Base-by-base conservation (phyloP, 768 basidiomycete genomes). In the Tubosaeta sp. region DNA sequence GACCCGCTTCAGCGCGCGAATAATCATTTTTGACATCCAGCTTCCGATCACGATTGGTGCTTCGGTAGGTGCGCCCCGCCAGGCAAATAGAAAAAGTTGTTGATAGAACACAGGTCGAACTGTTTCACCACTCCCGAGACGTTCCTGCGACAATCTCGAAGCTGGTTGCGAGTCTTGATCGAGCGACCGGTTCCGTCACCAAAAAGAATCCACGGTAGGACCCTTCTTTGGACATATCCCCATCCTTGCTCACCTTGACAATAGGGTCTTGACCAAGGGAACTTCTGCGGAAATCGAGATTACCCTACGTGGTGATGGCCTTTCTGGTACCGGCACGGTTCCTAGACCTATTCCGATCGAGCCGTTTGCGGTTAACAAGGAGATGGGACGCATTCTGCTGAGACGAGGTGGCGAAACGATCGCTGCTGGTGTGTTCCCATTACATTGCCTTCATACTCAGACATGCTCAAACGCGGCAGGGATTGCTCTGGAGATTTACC, bases 81-180 rank as follows among this genome's bases (percentile, higher is more conserved):
- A 7, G 22, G 31, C 16, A 16, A 14, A 9, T 1, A 26, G 25
- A 12, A n/a, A 8, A 42, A 3, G 9, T 27, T 8, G 25, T 43
- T 58, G 39, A 51, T 42, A 12, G 26, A 19, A 33, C 52, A 10
- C 41, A 91, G 91, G 79, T 98, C 42, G 97, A 99, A 66, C 72
- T 99, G 11, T 98, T 92, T 72, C 91, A 97, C 64, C 95, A 99
- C 64, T 95, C 93, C 1, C 80, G 83, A 39, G 92, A 98, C 65
- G 83, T 95, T 3, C 93, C 97, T 9, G 95, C 93, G 1, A 90
- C 86, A 11, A 80, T 97, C 48, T 81, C 84, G 5, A 91, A 86
- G 59, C 76, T 98, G 27, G 67, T 89, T n/a, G 77, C 86, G 1
- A 85, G 81, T 1, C 69, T 95, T 10, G 95, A 98, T 63, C 82